Evolutionary conservation across 495 filamentous ascomycete species (phyloP).

Genomic region (Lepidopterella palustris): DNA sequence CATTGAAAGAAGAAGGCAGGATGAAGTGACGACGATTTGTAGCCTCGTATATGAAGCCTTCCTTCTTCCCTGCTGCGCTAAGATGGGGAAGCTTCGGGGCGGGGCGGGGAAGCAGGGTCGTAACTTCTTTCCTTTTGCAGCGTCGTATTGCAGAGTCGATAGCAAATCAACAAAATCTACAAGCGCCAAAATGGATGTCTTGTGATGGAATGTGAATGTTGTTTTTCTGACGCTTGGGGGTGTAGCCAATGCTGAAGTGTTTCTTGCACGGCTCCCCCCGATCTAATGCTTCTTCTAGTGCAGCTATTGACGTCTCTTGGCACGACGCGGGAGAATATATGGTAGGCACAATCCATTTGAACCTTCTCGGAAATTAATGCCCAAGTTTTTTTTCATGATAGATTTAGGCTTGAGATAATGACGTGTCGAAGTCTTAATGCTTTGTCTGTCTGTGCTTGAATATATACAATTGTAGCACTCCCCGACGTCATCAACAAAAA

Average conservation of each 20-base stretch:
- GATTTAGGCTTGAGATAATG: no score
- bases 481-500: background rate
- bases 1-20: constrained; percentile 11
- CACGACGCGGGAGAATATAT: no score
- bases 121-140: background rate
- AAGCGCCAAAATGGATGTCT: background rate
- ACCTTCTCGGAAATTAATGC: no score
- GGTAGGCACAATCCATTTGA: no score
- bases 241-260: no score
- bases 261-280: no score
- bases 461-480: background rate
- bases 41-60: background rate
- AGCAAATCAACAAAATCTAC: background rate
- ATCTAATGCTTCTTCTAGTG: no score
- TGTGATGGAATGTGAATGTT: no score
- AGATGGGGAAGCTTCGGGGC: background rate
- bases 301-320: no score
- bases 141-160: background rate
- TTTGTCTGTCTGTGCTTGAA: background rate
- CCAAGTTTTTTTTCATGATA: no score
- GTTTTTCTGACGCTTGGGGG: no score
- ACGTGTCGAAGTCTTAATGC: no score
- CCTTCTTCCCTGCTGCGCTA: background rate
- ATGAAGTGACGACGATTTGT: constrained; percentile 5
- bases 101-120: background rate